Conservation (phyloP, 2,329 filamentous ascomycete genomes). For the Pseudogymnoascus sp. region DNA sequence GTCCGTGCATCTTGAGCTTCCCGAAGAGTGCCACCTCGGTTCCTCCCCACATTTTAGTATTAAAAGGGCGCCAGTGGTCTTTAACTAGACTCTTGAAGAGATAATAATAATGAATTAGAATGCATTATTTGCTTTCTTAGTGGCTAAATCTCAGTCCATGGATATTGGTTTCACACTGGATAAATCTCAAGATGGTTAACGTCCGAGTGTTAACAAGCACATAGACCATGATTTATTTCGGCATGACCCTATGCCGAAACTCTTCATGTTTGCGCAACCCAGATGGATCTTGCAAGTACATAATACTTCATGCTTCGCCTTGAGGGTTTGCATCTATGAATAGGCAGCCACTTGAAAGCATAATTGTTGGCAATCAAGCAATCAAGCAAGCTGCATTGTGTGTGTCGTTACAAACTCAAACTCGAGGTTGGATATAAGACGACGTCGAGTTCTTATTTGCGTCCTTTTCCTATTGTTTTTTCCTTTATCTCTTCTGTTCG, state of each 20-base stretch:
- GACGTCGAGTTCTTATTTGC: neutral
- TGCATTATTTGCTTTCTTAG: neutral
- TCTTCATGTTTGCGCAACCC: conserved; percentile 4
- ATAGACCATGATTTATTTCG: no score
- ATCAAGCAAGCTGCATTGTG: conserved; percentile 5
- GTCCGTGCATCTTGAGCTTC: neutral
- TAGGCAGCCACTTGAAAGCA: neutral
- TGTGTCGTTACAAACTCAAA: conserved; percentile 1
- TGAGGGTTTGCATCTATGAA: neutral
- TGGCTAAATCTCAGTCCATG: neutral
- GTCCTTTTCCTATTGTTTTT: neutral
- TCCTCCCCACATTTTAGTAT: neutral
- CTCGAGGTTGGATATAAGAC: conserved; percentile 3
- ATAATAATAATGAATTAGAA: neutral
- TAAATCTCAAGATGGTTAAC: no score
- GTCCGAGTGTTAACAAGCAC: no score
- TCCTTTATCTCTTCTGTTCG: neutral
- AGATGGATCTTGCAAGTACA: neutral
- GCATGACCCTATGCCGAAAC: no score
- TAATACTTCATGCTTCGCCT: neutral
- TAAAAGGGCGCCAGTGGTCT: no score
- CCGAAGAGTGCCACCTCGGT: neutral
- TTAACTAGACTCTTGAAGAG: no score
- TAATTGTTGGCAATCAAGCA: conserved; percentile 7
- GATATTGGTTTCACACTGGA: neutral